Base-by-base conservation (phyloP, 2,329 filamentous ascomycete species). In the Zymoseptoria crescenta region DNA sequence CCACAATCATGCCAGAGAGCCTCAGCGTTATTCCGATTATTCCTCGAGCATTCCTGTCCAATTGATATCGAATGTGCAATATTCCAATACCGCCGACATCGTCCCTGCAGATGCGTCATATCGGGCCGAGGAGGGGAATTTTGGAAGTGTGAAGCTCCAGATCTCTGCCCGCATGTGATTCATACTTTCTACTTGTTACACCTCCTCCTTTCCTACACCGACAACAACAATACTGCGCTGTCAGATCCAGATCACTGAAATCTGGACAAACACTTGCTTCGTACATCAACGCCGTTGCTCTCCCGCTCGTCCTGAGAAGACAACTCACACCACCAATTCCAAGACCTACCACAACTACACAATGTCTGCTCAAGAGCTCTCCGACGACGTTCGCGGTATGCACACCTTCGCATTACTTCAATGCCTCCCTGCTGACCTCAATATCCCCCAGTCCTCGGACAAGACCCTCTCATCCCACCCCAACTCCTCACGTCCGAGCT, bases 391-490 rank as follows among this genome's bases (percentile, higher is more conserved):
- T 67, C 79, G 80, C 72, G 77, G 80, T 81, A 76, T 64, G 73
- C 13, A 50, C 16, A 51, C 30, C 51, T 56, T 3, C 55, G 20
- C 41, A 52, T 52, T 45, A 58, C 56, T 16, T 56, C 49, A 52
- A 30, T 45, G 35, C 21, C n/a, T 29, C 49, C 30, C 27, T 68
- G 57, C 54, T 57, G 53, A 60, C 54, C 68, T 55, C 50, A 27
- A 28, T 53, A 13, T 27, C 16, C 21, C 45, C 19, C 65, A 96
- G 93, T 96, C 76, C 80, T 95, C 73, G 91, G 91, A 67, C 93
- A 96, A 81, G 92, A 96, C 76, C 91, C 93, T 71, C 80, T 97
- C 72, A 94, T 96, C 74, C 87, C 90, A 53, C 93, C 93, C 50
- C 87, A 89, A 67, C 84, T 96, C 67, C 87, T 97, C 70, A 85